Evolutionary conservation across 129 eudicot genomes (phyloP), one percentile per base, ranked within the genome.

Genomic region (Flaveria brownii): DNA sequence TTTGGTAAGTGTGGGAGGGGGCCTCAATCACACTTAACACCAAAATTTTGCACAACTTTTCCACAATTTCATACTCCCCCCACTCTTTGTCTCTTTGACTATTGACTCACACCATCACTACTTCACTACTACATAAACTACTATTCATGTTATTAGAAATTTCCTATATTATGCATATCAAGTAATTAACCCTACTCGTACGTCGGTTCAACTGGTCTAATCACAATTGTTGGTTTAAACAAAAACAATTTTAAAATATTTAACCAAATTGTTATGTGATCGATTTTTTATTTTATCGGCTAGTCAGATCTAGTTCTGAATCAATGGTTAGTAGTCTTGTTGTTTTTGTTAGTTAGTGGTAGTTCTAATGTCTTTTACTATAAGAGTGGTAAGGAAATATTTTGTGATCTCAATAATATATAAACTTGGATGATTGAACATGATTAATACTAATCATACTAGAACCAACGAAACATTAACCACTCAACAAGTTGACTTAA

Each of bases 21-120:
- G 43, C 83, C 80, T 59, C 74, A 54, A 71, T 60, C 82, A 70
- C 85, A 82, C 79, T 77, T 77, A 30, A 77, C 80, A 72, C 83
- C 83, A 78, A 83, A 73, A 60, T 60, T 78, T 83, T 77, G 82
- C 64, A 25, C 30, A 77, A 71, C 86, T 82, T 82, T 83, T 78
- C 80, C 80, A 51, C 78, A 73, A 83, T 73, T 83, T 72, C 86
- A 78, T 83, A 65, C 79, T 78, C 77, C 59, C 75, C 68, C 36
- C 66, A 54, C 72, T 71, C 76, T 78, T 74, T 83, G 83, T 78
- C 86, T 74, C 79, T 68, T 83, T 68, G 81, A 84, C 78, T 84
- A 55, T 79, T 79, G 84, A 84, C 87, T 80, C 71, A 78, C 59
- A 70, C 84, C 25, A 75, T 30, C 41, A 72, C 72, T 28, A 14